Evolutionary conservation across 306 rosid genomes (phyloP).

Genomic region (Adenanthera pavonina): DNA sequence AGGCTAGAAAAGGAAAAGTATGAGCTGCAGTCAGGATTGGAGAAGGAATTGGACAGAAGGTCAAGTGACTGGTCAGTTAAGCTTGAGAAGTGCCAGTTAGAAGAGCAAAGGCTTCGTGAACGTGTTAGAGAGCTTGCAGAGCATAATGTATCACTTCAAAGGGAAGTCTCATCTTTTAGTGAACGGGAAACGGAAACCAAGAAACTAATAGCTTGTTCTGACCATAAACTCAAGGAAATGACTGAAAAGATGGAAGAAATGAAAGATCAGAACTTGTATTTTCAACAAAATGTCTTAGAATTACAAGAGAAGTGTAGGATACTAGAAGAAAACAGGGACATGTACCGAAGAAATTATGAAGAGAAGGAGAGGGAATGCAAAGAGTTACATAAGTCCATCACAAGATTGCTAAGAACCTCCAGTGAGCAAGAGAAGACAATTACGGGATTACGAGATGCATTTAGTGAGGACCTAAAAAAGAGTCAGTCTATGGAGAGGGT

Average conservation of each 20-base stretch:
- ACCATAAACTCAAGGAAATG: conserved; percentile 66
- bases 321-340: conserved; percentile 63
- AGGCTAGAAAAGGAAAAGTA: conserved; percentile 87
- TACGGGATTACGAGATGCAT: conserved; percentile 66
- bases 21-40: conserved; percentile 86
- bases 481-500: conserved; percentile 58
- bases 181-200: conserved; percentile 75
- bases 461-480: conserved; percentile 54
- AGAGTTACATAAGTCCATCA: conserved; percentile 74
- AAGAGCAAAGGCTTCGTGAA: conserved; percentile 92
- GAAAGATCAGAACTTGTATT: conserved; percentile 60
- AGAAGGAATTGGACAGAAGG: conserved; percentile 94
- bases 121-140: conserved; percentile 99
- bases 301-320: conserved; percentile 66
- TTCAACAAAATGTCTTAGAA: conserved; percentile 61
- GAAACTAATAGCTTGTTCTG: conserved; percentile 55
- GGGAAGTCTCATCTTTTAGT: conserved; percentile 75
- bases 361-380: conserved; percentile 87
- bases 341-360: conserved; percentile 63
- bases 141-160: conserved; percentile 93
- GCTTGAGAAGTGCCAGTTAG: conserved; percentile 86
- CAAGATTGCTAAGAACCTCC: conserved; percentile 81
- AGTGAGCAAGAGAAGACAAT: conserved; percentile 92
- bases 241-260: conserved; percentile 59
- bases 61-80: conserved; percentile 92